These are phyloP conservation scores for Adansonia digitata DNA, from an alignment of 345 rosid species.

Conservation along the genomic window DNA sequence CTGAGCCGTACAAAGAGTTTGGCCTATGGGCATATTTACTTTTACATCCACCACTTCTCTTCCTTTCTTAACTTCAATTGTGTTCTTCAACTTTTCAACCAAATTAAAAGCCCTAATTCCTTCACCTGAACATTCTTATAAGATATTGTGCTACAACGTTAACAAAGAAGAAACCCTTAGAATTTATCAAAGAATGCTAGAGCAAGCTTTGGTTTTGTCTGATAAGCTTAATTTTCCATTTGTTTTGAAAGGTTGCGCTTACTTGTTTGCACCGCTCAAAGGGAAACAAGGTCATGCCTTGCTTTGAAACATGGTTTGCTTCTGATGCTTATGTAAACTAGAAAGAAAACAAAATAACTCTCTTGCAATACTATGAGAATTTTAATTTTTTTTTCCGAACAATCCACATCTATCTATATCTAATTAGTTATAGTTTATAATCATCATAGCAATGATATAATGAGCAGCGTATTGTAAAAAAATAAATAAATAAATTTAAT, in stretches of 20 bases:
- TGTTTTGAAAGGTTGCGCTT: slow-evolving; percentile 74
- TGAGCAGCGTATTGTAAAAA: too few species aligned
- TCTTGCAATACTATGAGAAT: too few species aligned
- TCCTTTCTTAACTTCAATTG: slow-evolving; percentile 44
- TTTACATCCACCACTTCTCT: slow-evolving; percentile 52
- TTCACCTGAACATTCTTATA: slow-evolving; percentile 85
- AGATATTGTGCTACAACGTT: slow-evolving; percentile 54
- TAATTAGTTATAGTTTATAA: too few species aligned
- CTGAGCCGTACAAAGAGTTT: too few species aligned
- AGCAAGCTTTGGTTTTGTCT: slow-evolving; percentile 40
- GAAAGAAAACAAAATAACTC: too few species aligned
- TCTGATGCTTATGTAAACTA: slow-evolving; percentile 63
- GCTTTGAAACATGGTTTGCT: slow-evolving; percentile 48
- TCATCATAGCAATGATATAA: too few species aligned
- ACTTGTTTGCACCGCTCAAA: slow-evolving; percentile 49
- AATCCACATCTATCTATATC: too few species aligned
- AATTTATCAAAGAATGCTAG: slow-evolving; percentile 47
- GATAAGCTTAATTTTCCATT: slow-evolving; percentile 83
- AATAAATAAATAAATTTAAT: too few species aligned
- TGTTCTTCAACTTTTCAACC: slow-evolving; percentile 46
- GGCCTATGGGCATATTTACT: too few species aligned
- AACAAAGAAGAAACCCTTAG: slow-evolving; percentile 51
- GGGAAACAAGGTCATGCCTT: slow-evolving; percentile 69
- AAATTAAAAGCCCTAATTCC: slow-evolving; percentile 40
- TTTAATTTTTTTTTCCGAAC: too few species aligned